These are phyloP conservation scores for Leishmania martiniquensis DNA, from an alignment of 208 protist genomes.

Conservation along the genomic window DNA sequence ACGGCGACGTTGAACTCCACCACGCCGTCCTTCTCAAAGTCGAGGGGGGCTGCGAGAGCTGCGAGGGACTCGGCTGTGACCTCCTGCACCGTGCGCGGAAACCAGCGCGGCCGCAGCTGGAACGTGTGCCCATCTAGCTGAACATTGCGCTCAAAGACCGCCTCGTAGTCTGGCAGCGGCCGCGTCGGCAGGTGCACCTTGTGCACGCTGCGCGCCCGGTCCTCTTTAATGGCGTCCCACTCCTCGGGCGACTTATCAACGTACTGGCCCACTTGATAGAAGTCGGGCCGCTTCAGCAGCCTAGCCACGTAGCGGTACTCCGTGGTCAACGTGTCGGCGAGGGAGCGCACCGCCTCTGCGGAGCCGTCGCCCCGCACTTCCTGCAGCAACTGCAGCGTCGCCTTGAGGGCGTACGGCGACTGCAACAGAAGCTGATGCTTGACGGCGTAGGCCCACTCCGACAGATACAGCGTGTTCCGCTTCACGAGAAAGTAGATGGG, in stretches of 20 bases:
- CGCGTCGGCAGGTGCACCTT: constrained; percentile 59
- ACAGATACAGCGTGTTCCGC: constrained; percentile 76
- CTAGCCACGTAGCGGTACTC: constrained; percentile 81
- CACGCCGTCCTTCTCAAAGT: constrained; percentile 66
- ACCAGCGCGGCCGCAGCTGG: constrained; percentile 81
- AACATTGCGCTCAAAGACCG: constrained; percentile 86
- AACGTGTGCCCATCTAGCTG: constrained; percentile 82
- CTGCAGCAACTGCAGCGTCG: constrained; percentile 67
- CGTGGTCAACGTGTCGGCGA: constrained; percentile 70
- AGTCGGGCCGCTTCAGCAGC: constrained; percentile 76
- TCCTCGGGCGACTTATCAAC: constrained; percentile 63
- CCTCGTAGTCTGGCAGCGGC: constrained; percentile 78
- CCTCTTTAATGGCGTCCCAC: constrained; percentile 67
- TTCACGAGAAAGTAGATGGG: constrained; percentile 92
- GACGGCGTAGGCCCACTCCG: constrained; percentile 91
- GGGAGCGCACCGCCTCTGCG: constrained; percentile 54
- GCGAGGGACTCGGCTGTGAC: constrained; percentile 50
- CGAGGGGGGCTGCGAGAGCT: constrained; percentile 46
- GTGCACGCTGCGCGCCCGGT: constrained; percentile 67
- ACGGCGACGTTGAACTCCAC: constrained; percentile 53
- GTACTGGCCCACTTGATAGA: constrained; percentile 82
- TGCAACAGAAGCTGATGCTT: constrained; percentile 90
- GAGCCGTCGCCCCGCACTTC: constrained; percentile 86
- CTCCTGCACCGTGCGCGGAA: constrained; percentile 76
- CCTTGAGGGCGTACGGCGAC: constrained; percentile 86